Conservation (phyloP, 768 basidiomycete genomes). For the Mycena filopes region DNA sequence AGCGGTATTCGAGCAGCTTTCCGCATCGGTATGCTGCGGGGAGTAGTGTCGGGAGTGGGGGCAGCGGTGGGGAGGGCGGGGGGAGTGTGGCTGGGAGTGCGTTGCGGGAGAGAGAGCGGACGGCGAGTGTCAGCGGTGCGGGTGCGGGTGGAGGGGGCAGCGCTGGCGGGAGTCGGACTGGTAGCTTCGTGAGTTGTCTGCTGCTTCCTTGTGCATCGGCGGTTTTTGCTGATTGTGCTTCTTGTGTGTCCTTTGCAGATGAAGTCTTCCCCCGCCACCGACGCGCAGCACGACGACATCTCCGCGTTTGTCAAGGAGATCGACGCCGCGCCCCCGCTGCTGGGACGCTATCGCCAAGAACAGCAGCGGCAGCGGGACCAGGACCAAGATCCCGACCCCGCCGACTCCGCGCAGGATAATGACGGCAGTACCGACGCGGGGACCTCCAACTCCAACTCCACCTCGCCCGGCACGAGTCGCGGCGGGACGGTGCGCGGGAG, state of each 20-base stretch:
- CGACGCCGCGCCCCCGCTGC: conserved; percentile 74
- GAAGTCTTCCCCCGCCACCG: conserved; percentile 9
- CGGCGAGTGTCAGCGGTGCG: conserved; percentile 29
- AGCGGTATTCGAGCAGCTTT: conserved; percentile 84
- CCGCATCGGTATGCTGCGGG: conserved; percentile 69
- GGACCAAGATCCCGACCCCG: neutral
- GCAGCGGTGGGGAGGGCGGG: conserved; percentile 38
- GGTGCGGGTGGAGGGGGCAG: neutral
- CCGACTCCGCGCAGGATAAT: conserved; percentile 5
- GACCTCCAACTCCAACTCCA: conserved; percentile 4
- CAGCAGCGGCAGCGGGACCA: too few relatives aligned
- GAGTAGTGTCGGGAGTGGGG: conserved; percentile 51
- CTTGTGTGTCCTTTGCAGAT: conserved; percentile 7
- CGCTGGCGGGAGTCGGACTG: conserved; percentile 25
- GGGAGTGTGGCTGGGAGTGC: conserved; percentile 12
- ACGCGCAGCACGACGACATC: conserved; percentile 67
- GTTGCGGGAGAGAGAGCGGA: conserved; percentile 42
- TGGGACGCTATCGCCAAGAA: conserved; percentile 48
- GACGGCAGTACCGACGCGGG: neutral
- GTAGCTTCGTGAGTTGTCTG: conserved; percentile 33
- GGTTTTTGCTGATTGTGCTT: too few relatives aligned
- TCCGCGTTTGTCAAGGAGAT: conserved; percentile 84
- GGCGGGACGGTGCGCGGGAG: conserved; percentile 30
- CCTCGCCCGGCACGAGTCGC: conserved; percentile 28
- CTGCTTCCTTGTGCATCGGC: too few relatives aligned